phyloP scores from a whole-genome alignment of 257 asterid genomes.

The Ilex asprella region DNA sequence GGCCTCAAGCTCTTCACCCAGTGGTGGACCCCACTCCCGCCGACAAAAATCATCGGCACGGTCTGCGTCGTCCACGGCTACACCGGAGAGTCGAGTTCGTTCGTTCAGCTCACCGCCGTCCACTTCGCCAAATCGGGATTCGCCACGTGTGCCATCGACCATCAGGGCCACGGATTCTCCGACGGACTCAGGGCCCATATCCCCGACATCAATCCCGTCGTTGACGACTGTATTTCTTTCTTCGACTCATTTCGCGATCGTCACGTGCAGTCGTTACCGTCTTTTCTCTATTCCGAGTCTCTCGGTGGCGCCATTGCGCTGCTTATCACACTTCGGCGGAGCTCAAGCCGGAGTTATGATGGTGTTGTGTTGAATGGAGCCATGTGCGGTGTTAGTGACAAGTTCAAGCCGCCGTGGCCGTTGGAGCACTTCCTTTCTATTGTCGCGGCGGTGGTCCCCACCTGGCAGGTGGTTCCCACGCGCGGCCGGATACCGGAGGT shows the following conservation, averaged over 20 bases:
- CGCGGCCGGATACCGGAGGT: conserved; percentile 71
- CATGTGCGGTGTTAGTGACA: conserved; percentile 88
- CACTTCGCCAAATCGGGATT: conserved; percentile 63
- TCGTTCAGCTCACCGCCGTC: conserved; percentile 85
- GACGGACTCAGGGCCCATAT: conserved; percentile 75
- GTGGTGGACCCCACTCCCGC: conserved; percentile 70
- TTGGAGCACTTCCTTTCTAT: conserved; percentile 76
- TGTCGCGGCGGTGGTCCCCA: conserved; percentile 67
- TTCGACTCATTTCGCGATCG: conserved; percentile 48
- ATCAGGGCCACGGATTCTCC: conserved; percentile 92
- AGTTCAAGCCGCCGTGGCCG: conserved; percentile 97
- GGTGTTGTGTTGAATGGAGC: conserved; percentile 91
- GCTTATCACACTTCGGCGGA: conserved; percentile 64
- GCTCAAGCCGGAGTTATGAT: conserved; percentile 47
- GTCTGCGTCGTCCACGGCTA: conserved; percentile 86
- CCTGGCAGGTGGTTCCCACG: conserved; percentile 84
- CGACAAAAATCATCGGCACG: conserved; percentile 42
- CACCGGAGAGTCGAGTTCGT: conserved; percentile 98
- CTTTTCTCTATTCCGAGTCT: conserved; percentile 79
- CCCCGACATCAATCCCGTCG: conserved; percentile 69
- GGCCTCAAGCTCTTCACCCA: conserved; percentile 90
- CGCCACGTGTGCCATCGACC: conserved; percentile 94
- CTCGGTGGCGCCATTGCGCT: conserved; percentile 88
- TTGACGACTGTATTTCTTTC: conserved; percentile 62
- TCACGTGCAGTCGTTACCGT: conserved; percentile 42